These are phyloP conservation scores for Mimosa pudica DNA, from an alignment of 306 rosid species.

Conservation along the genomic window DNA sequence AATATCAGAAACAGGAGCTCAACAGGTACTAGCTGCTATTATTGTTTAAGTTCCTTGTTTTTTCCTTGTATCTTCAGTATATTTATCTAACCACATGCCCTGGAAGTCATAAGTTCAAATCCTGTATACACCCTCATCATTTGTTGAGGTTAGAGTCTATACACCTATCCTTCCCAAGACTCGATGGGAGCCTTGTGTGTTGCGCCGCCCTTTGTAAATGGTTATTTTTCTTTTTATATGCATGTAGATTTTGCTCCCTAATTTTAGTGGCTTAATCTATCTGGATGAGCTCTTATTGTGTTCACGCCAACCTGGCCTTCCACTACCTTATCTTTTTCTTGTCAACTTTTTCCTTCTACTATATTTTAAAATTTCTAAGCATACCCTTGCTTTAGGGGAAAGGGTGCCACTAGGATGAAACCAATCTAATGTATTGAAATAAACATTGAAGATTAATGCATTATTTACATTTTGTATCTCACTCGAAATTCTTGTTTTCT, in stretches of 20 bases:
- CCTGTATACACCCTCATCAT: no score
- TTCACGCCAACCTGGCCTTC: not conserved
- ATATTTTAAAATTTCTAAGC: not conserved
- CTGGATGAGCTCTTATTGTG: not conserved
- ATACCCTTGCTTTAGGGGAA: not conserved
- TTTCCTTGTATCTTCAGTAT: not conserved
- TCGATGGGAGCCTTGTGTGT: no score
- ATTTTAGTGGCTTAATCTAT: not conserved
- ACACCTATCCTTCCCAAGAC: no score
- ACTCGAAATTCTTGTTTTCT: not conserved
- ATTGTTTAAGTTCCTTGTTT: not conserved
- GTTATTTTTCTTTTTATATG: no score
- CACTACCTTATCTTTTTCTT: not conserved
- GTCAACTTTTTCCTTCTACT: not conserved
- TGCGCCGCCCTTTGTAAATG: no score
- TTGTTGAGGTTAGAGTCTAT: no score
- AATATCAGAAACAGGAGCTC: slow-evolving; percentile 99
- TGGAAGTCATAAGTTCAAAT: no score
- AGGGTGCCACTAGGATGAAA: no score
- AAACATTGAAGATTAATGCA: slow-evolving; percentile 3
- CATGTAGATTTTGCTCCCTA: not conserved
- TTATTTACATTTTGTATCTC: slow-evolving; percentile 2
- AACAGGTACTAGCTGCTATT: slow-evolving; percentile 62
- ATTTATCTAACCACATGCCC: not conserved
- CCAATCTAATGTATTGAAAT: slow-evolving; percentile 7